phyloP scores from a whole-genome alignment of 352 stramenopile genomes.

The Pythium utonaiense region DNA sequence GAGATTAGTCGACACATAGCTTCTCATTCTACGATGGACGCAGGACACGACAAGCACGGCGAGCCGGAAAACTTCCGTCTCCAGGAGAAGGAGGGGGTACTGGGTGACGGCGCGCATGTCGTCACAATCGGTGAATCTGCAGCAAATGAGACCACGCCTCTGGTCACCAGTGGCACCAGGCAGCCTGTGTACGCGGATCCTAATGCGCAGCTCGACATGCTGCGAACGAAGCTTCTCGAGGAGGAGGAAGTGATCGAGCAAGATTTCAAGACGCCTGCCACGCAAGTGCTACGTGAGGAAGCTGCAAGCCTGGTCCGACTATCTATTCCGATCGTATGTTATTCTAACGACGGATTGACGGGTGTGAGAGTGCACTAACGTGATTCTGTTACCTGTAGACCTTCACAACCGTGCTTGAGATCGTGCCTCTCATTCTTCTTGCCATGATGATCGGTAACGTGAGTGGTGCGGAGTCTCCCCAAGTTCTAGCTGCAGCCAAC shows the following conservation, averaged over 20 bases:
- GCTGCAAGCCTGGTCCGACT: constrained; percentile 1
- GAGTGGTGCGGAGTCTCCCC: not conserved
- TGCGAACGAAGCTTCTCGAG: not conserved
- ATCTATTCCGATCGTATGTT: constrained; percentile 14
- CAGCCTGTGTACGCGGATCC: constrained; percentile 1
- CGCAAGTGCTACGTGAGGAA: constrained; percentile 10
- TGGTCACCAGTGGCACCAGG: not conserved
- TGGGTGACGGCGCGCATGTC: not conserved
- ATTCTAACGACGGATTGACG: too few relatives aligned
- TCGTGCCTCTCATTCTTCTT: constrained; percentile 2
- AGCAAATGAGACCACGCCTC: constrained; percentile 1
- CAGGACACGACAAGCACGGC: too few relatives aligned
- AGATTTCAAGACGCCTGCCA: not conserved
- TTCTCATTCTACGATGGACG: not conserved
- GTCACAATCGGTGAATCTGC: not conserved
- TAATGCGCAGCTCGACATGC: not conserved
- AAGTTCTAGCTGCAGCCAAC: not conserved
- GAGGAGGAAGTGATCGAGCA: not conserved
- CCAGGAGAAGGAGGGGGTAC: not conserved
- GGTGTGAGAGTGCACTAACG: not conserved
- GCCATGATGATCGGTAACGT: constrained; percentile 2
- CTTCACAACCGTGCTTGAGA: constrained; percentile 1
- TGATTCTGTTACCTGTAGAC: not conserved
- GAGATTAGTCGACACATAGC: not conserved
- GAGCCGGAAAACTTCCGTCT: too few relatives aligned